Conservation (phyloP, 2,329 filamentous ascomycete species). For the Fusarium irregulare region DNA sequence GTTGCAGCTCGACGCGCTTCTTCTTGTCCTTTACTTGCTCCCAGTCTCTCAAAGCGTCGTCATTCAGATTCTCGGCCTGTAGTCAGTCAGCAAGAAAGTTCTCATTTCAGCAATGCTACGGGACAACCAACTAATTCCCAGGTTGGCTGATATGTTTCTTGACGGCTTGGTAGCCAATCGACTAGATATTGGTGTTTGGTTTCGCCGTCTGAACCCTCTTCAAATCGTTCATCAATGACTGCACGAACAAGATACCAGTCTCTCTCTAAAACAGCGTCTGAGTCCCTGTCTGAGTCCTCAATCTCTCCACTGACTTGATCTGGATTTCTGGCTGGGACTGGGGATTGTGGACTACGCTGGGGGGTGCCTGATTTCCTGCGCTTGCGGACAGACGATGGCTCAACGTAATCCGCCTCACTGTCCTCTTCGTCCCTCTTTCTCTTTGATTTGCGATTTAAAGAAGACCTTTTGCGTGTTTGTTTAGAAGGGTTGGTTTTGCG, state of each 20-base stretch:
- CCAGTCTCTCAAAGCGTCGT: constrained; percentile 51
- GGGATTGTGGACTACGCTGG: background rate
- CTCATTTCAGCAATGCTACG: background rate
- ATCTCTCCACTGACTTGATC: background rate
- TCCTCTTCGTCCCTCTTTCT: constrained; percentile 13
- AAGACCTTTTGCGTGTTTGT: constrained; percentile 28
- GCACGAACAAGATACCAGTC: constrained; percentile 51
- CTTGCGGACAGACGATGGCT: constrained; percentile 6
- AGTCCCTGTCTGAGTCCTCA: background rate
- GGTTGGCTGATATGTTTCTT: constrained; percentile 49
- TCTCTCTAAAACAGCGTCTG: background rate
- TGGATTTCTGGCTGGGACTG: background rate
- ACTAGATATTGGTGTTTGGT: constrained; percentile 51
- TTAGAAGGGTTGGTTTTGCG: constrained; percentile 41
- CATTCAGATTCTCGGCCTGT: constrained; percentile 8
- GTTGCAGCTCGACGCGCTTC: background rate
- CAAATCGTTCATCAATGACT: constrained; percentile 51
- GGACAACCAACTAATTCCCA: constrained; percentile 48
- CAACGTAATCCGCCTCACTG: constrained; percentile 7
- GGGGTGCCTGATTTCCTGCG: constrained; percentile 9
- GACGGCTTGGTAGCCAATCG: constrained; percentile 53
- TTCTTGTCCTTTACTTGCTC: constrained; percentile 12
- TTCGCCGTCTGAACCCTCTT: constrained; percentile 14
- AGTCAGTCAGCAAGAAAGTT: background rate
- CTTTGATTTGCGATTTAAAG: constrained; percentile 36